A percentile compares a stretch with the other conserved stretches of the same genome.
phyloP scores from a whole-genome alignment of 108 stramenopile genomes.

The Poteriospumella lacustris region DNA sequence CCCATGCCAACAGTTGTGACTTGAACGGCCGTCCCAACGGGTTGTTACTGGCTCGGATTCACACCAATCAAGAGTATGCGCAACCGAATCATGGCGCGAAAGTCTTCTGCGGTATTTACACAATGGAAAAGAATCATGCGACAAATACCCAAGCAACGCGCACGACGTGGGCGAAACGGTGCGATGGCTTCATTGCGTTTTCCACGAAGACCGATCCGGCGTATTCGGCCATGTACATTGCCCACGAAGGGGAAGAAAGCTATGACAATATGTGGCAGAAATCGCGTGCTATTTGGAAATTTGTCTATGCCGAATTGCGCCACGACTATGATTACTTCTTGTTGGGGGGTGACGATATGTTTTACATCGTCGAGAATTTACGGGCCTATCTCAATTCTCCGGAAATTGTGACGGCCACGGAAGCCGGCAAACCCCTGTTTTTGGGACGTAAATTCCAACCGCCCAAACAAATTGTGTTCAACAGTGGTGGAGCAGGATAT shows the following conservation, averaged over 20 bases:
- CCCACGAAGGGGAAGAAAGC: conserved; percentile 84
- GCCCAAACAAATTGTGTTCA: conserved; percentile 65
- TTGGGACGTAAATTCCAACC: conserved; percentile 65
- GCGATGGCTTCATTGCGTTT: conserved; percentile 94
- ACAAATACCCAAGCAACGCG: conserved; percentile 1
- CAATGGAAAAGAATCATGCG: conserved; percentile 33
- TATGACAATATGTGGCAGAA: conserved; percentile 99
- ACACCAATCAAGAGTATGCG: not conserved
- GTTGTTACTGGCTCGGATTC: conserved; percentile 24
- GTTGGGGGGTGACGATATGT: conserved; percentile 82
- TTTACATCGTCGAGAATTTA: conserved; percentile 77
- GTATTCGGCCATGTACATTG: conserved; percentile 72
- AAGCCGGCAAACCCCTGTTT: conserved; percentile 46
- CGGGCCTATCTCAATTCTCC: conserved; percentile 50
- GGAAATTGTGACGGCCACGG: not conserved
- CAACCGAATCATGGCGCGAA: conserved; percentile 16
- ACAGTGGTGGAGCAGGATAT: conserved; percentile 83
- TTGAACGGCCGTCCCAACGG: not conserved
- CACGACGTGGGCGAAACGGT: conserved; percentile 62
- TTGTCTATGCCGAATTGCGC: conserved; percentile 57
- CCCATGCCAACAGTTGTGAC: not conserved
- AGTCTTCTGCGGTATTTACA: conserved; percentile 47
- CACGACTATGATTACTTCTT: conserved; percentile 78
- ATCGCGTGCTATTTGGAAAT: conserved; percentile 78
- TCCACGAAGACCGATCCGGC: conserved; percentile 65